Conservation (phyloP, 2,329 filamentous ascomycete genomes). For the Colletotrichum spaethianum region DNA sequence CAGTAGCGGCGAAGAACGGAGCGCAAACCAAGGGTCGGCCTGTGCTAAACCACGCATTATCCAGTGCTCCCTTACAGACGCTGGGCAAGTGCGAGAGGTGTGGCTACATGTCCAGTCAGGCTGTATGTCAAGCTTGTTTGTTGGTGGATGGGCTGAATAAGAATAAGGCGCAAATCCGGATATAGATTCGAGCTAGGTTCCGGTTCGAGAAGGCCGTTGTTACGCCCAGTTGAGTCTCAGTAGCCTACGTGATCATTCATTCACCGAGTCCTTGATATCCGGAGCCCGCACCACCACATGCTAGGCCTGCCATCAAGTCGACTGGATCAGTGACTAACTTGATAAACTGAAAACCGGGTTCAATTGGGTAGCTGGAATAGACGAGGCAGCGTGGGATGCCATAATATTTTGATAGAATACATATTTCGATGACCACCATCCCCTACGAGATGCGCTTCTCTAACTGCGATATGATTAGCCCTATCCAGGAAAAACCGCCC, state of each 20-base stretch:
- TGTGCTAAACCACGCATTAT: not conserved
- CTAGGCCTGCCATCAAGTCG: not conserved
- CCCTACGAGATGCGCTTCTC: constrained; percentile 67
- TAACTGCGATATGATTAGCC: constrained; percentile 55
- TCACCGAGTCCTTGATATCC: not conserved
- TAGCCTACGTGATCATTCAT: not conserved
- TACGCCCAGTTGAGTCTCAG: not conserved
- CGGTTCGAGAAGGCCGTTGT: not conserved
- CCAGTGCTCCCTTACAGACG: constrained; percentile 67
- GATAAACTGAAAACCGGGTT: not conserved
- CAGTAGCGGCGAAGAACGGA: not conserved
- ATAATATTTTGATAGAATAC: constrained; percentile 19
- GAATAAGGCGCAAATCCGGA: constrained; percentile 71
- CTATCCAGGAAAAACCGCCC: too few species aligned
- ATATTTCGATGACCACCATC: constrained; percentile 6
- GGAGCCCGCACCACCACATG: not conserved
- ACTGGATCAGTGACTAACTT: too few species aligned
- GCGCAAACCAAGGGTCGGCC: not conserved
- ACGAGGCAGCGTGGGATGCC: constrained; percentile 3
- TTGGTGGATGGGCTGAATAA: constrained; percentile 94
- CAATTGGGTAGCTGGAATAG: constrained; percentile 9
- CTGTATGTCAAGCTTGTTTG: constrained; percentile 93
- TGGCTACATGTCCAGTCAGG: constrained; percentile 96
- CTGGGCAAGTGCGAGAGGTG: constrained; percentile 89
- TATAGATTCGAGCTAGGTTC: constrained; percentile 54